These are phyloP conservation scores for Cercospora citrullina DNA, from an alignment of 2,329 filamentous ascomycete genomes.

Conservation along the genomic window DNA sequence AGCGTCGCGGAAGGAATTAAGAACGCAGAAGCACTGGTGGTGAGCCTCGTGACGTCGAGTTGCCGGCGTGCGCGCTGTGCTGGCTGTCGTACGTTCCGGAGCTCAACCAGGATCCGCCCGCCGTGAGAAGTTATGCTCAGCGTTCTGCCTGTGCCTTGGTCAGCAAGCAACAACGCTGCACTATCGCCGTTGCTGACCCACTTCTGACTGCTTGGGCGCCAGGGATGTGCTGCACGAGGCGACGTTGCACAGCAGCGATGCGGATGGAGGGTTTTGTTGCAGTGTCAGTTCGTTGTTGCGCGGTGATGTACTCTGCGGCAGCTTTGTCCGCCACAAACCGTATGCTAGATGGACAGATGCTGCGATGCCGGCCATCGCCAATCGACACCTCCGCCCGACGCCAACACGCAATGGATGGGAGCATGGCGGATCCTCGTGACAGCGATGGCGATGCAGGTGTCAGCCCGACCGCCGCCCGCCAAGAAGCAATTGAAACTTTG, in stretches of 20 bases:
- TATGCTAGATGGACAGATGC: not conserved
- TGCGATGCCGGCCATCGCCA: not conserved
- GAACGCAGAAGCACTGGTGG: not conserved
- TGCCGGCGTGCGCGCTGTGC: not conserved
- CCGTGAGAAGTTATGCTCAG: not conserved
- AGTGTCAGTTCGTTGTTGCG: not conserved
- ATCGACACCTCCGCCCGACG: not conserved
- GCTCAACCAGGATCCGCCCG: not conserved
- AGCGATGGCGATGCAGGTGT: constrained; percentile 1
- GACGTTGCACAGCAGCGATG: not conserved
- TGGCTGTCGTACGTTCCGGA: not conserved
- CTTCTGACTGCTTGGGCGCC: not conserved
- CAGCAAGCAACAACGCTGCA: not conserved
- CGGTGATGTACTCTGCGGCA: not conserved
- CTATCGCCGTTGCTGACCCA: not conserved
- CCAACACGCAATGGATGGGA: not conserved
- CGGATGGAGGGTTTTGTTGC: not conserved
- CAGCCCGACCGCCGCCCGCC: constrained; percentile 2
- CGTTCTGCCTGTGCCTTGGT: not conserved
- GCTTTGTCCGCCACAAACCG: constrained; percentile 8
- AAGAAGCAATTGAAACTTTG: not conserved
- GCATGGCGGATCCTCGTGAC: constrained; percentile 4
- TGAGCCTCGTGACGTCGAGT: constrained; percentile 4
- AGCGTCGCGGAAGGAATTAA: constrained; percentile 5
- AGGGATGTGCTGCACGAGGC: not conserved